Base-by-base conservation (phyloP, 306 rosid genomes). In the Cicer bijugum region DNA sequence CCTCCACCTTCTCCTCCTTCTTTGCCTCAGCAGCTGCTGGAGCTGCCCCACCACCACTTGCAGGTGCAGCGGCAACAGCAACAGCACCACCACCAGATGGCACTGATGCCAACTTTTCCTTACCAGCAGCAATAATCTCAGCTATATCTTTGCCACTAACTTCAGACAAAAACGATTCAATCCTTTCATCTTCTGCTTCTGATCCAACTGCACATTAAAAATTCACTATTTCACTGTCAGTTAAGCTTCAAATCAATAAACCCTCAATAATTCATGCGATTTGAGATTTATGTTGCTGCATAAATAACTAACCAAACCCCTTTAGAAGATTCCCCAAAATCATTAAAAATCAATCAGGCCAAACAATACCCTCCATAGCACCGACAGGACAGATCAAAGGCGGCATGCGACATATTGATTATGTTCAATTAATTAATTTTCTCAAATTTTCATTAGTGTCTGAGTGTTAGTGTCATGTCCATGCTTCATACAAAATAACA, bases 1-100 rank as follows among this genome's bases (percentile, higher is more conserved):
- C 90, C 80, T 85, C 94, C 0, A 78, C 89, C 78, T 92, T 89
- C 42, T 87, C 96, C 71, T 92, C 98, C 59, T 90, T 87, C 92
- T 90, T 88, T 38, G 91, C 35, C 82, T 83, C 92, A 9, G 88
- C 83, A 6, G 87, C 88, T 9, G 94, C 86, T 1, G 91, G 84
- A 23, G 88, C 89, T 67, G 83, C 86, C 4, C 20, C 95, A 10
- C 0, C 88, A 16, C 58, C 89, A 0, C 83, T 86, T 0, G 75
- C 80, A 0, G 79, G 75, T 4, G 82, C 48, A 0, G 90, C 85
- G 2, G 86, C 81, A 51, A 78, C 81, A 0, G 70, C 88, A 7
- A 20, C 90, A 12, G 80, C 90, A 15, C 88, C 93, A 5, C 93
- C 88, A 50, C 95, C 95, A 12, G 85, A 75, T 17, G 96, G 96